Evolutionary conservation across 495 filamentous ascomycete genomes (phyloP).

Genomic region (Penicillium flavigenum): DNA sequence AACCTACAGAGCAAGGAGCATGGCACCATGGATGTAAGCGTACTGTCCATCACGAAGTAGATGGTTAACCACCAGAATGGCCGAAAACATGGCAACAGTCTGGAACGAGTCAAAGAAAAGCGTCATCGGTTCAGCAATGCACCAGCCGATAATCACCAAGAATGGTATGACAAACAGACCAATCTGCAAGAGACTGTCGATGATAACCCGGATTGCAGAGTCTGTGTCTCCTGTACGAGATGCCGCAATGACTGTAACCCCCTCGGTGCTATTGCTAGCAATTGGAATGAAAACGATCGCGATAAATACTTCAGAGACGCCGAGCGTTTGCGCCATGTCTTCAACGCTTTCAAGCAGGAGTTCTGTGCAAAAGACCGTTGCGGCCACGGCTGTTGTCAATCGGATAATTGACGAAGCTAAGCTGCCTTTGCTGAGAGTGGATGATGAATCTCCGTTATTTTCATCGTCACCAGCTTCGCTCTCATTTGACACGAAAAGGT

Average conservation of each 20-base stretch:
- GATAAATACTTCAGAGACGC: slow-evolving; percentile 22
- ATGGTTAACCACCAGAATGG: slow-evolving; percentile 33
- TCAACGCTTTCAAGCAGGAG: slow-evolving; percentile 23
- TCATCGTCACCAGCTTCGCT: slow-evolving; percentile 17
- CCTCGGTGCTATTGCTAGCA: slow-evolving; percentile 30
- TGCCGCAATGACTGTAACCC: slow-evolving; percentile 20
- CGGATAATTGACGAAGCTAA: slow-evolving; percentile 35
- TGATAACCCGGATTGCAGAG: slow-evolving; percentile 26
- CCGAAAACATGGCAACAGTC: slow-evolving; percentile 33
- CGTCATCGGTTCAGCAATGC: slow-evolving; percentile 34
- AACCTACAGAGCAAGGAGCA: slow-evolving; percentile 25
- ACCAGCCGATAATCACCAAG: slow-evolving; percentile 41
- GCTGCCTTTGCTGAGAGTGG: too few relatives aligned
- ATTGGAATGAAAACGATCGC: slow-evolving; percentile 31
- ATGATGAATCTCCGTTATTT: slow-evolving; percentile 1
- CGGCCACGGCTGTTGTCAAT: slow-evolving; percentile 19
- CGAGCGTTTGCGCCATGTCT: slow-evolving; percentile 18
- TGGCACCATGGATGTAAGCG: slow-evolving; percentile 53
- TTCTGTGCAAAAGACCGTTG: slow-evolving; percentile 29
- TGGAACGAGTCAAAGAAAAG: slow-evolving; percentile 38
- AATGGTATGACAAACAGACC: slow-evolving; percentile 40
- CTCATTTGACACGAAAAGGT: slow-evolving; percentile 32
- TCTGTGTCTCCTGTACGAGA: slow-evolving; percentile 29
- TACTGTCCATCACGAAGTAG: slow-evolving; percentile 62
- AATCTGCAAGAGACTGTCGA: slow-evolving; percentile 31